These are phyloP conservation scores for Areca catechu DNA, from an alignment of 176 grass and related monocot species.

Conservation along the genomic window DNA sequence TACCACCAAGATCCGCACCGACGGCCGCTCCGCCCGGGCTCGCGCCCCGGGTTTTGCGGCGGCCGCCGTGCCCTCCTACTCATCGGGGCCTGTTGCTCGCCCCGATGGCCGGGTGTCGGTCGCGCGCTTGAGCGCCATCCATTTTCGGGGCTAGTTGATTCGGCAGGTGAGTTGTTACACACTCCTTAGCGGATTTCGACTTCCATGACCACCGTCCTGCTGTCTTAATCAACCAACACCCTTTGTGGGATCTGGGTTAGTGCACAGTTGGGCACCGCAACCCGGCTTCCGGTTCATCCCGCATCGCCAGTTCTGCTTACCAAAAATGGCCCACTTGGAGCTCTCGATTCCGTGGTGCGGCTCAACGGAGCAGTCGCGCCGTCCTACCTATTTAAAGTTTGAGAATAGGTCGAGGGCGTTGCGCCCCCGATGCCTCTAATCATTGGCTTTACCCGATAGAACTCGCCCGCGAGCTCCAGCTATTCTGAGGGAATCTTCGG, in stretches of 20 bases:
- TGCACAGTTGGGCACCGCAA: conserved; percentile 31
- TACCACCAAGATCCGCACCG: conserved; percentile 76
- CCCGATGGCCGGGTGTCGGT: conserved; percentile 28
- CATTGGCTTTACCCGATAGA: background rate
- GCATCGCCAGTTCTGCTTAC: conserved; percentile 38
- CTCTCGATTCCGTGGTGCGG: conserved; percentile 24
- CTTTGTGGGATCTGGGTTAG: conserved; percentile 23
- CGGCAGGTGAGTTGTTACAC: conserved; percentile 27
- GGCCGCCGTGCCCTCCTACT: conserved; percentile 59
- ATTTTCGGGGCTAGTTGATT: conserved; percentile 36
- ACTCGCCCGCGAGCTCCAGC: no score
- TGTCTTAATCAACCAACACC: no score
- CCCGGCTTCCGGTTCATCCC: conserved; percentile 33
- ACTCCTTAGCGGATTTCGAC: conserved; percentile 1
- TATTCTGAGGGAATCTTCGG: no score
- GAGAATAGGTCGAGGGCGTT: conserved; percentile 56
- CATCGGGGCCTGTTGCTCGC: conserved; percentile 19
- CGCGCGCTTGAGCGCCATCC: conserved; percentile 29
- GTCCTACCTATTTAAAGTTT: conserved; percentile 1
- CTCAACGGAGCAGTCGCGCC: conserved; percentile 11
- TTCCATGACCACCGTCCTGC: conserved; percentile 28
- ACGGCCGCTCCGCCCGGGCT: conserved; percentile 49
- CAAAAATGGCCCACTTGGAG: conserved; percentile 42
- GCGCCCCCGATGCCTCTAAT: conserved; percentile 35
- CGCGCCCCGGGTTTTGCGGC: conserved; percentile 54